Base-by-base conservation (phyloP, 345 rosid species). In the Eutrema yunnanense region DNA sequence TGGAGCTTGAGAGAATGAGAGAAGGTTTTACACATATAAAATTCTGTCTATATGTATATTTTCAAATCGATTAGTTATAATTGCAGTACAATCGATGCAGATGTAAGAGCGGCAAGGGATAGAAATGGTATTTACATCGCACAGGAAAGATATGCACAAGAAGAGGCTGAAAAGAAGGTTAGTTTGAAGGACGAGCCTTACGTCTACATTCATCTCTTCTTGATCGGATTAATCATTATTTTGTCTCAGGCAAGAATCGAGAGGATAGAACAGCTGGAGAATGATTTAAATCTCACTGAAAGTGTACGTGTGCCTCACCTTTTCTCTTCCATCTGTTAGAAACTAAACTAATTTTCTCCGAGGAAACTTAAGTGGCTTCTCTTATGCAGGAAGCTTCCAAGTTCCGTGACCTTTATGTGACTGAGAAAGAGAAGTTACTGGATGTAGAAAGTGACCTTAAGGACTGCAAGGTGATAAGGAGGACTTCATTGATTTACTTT, bases 161-260 rank as follows among this genome's bases (percentile, higher is more conserved):
- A 89, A 54, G 97, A 89, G 83, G 86, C 88, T 71, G 98, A 89
- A 77, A 91, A 94, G 89, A 94, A 94, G 93, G 97, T 91, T 58
- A 27, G 56, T 63, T 56, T 62, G 40, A 33, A 38, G 5, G 41
- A 64, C 0, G 42, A 61, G 4, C 30, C 52, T 57, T 69, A 16
- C 30, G 37, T 50, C 7, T 42, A 14, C 36, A 51, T 36, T 36
- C 30, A 50, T 46, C 19, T 10, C 22, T 37, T 10, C 22, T 37
- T 55, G 12, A 5, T 53, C 5, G 44, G 56, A 50, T 38, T 55
- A 55, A 40, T 56, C 44, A 62, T 29, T 13, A 3, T 7, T 7
- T 27, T 70, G 57, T 46, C 72, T 59, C 82, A 94, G 98, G 90
- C 80, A 49, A 86, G 87, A 77, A 82, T 60, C 33, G 90, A 84